Evolutionary conservation across 108 stramenopile genomes (phyloP), one percentile per base, ranked within the genome.

Genomic region (Fragilaria crotonensis): DNA sequence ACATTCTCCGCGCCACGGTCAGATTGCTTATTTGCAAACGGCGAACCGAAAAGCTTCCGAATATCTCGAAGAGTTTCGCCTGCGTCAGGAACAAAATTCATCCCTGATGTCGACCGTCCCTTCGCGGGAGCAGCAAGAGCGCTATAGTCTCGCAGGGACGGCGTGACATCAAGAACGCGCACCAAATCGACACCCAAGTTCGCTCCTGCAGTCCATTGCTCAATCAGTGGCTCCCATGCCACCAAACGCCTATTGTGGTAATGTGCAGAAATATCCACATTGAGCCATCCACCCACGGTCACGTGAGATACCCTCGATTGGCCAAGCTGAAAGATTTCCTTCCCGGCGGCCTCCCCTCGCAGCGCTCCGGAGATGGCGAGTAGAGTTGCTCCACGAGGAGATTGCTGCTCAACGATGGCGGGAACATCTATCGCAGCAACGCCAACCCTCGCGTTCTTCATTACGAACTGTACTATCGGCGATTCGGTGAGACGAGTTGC

Each of bases 181-280:
- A 60, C 30, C 2, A 73, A 28, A 47, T 67, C 68, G 4, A 47
- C 28, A n/a, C 66, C 60, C 5, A 66, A 46, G 20, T 50, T 36
- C 7, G 59, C 48, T 7, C 72, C 49, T 7, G 60, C 75, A 31
- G 47, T 63, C 90, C 90, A 91, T n/a, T 74, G 73, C 53, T 91
- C 90, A 18, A 91, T 49, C 47, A 91, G 64, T 5, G 90, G 90
- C 59, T 91, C 90, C 86, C 86, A 91, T 18, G 73, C 73, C 30
- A 84, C 82, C 3, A 91, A 66, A 3, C 80, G 60, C 1, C 78
- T 62, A 33, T 91, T 91, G 67, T 83, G 82, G 72, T 83, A 87
- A 46, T 76, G 66, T n/a, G 78, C 83, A 7, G 66, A 62, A 17
- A 84, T 27, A 36, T 80, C 51, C 61, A 55, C 74, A 11, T 53